Evolutionary conservation across 257 asterid species (phyloP), one percentile per base, ranked within the genome.

Genomic region (Solanum chmielewskii): DNA sequence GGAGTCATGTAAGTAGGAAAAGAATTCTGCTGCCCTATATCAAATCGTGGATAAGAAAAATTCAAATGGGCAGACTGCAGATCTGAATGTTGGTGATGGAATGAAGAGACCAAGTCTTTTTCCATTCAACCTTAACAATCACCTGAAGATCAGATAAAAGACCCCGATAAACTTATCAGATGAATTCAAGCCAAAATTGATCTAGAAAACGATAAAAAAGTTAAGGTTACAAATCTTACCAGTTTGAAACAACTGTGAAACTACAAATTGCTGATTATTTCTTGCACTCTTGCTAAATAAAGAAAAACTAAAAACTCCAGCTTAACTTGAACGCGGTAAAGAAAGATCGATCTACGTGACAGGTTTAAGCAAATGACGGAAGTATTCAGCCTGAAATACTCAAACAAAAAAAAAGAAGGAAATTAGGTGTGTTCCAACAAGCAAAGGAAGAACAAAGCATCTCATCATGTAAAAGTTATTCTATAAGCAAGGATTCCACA

Each of bases 281-380:
- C 92, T 88, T 77, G 91, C 75, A 49, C 89, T 91, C 88, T 92
- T 88, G 93, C 90, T 88, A 70, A 88, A 83, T 85, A 87, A 75
- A 62, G 91, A 90, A 83, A 90, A 90, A 83, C 41, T 78, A 89
- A 88, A 68, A 89, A 89, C 89, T 75, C 93, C 94, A 87, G 95
- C 95, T 94, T 89, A 91, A 92, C 89, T 93, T 86, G 92, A 91
- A 94, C 39, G 93, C 91, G 69, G 90, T 70, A 88, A 86, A 42
- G 86, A 85, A 68, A 91, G 91, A 92, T 42, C 86, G 83, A 90
- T 59, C 98, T 95, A 97, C 99, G 99, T 97, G 1, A 97, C 98
- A 83, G 99, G 99, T 87, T 97, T 97, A 83, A 97, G 98, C 87
- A 97, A 91, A 84, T 92, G 96, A 12, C 99, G 96, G 89, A 97